Conservation (phyloP, 495 filamentous ascomycete genomes). For the Penicillium tannophilum region DNA sequence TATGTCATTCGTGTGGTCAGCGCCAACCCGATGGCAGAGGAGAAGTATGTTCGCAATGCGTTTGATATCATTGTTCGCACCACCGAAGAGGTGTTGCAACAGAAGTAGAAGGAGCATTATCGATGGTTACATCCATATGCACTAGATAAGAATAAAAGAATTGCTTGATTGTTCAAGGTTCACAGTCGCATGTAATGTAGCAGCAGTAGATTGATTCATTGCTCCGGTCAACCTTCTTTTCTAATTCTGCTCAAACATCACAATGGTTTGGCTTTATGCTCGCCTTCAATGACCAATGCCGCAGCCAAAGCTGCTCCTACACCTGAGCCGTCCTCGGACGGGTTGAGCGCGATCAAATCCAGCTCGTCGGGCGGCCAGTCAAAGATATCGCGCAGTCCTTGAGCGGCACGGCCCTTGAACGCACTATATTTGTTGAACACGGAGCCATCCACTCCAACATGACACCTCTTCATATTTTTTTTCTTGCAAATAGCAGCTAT, state of each 20-base stretch:
- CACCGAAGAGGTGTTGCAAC: slow-evolving; percentile 59
- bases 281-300: slow-evolving; percentile 21
- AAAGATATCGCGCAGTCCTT: slow-evolving; percentile 63
- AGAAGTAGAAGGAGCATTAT: background rate
- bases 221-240: background rate
- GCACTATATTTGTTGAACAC: slow-evolving; percentile 94
- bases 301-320: slow-evolving; percentile 37
- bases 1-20: slow-evolving; percentile 84
- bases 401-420: slow-evolving; percentile 79
- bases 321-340: slow-evolving; percentile 35
- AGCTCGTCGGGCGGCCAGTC: slow-evolving; percentile 27
- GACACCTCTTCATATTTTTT: slow-evolving; percentile 73
- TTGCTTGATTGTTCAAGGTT: no score
- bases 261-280: slow-evolving; percentile 9
- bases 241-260: background rate
- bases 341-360: slow-evolving; percentile 30
- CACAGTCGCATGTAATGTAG: background rate
- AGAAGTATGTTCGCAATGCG: slow-evolving; percentile 68
- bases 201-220: background rate
- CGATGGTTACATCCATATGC: no score
- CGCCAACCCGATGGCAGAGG: slow-evolving; percentile 66
- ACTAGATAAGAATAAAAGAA: background rate
- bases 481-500: slow-evolving; percentile 91
- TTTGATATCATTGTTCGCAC: slow-evolving; percentile 77
- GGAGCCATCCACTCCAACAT: slow-evolving; percentile 90